Conservation (phyloP, 768 basidiomycete genomes). For the Lentinula aciculospora region DNA sequence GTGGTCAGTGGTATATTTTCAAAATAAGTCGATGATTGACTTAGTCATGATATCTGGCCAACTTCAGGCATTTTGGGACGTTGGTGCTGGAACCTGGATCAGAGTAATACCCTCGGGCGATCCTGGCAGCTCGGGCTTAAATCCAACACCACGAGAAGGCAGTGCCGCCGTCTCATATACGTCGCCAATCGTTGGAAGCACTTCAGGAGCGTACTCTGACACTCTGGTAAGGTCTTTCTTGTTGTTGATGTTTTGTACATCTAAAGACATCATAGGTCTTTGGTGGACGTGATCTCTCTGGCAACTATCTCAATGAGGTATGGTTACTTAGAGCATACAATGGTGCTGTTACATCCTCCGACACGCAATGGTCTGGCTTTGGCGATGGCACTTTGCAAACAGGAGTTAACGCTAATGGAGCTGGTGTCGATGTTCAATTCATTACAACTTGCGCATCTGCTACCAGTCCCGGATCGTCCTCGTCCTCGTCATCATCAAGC, state of each 20-base stretch:
- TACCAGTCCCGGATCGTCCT: constrained; percentile 21
- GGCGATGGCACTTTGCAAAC: constrained; percentile 57
- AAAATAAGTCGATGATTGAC: constrained; percentile 4
- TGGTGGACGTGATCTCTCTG: constrained; percentile 64
- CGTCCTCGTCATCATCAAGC: constrained; percentile 18
- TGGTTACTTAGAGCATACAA: constrained; percentile 77
- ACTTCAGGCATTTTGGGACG: constrained; percentile 55
- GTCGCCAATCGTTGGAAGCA: constrained; percentile 49
- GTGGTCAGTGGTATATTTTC: constrained; percentile 41
- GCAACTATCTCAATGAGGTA: constrained; percentile 65
- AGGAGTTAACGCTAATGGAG: constrained; percentile 60
- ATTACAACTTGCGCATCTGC: constrained; percentile 53
- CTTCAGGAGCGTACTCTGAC: constrained; percentile 48
- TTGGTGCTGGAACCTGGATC: constrained; percentile 59
- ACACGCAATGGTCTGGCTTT: constrained; percentile 56
- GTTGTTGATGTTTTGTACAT: neutral
- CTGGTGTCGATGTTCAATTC: constrained; percentile 59
- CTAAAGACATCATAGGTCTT: constrained; percentile 38
- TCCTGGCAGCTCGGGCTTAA: constrained; percentile 43
- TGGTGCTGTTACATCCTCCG: constrained; percentile 50
- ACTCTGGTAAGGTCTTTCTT: constrained; percentile 38
- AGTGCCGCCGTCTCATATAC: constrained; percentile 56
- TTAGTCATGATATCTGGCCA: neutral
- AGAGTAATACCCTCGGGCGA: constrained; percentile 74
- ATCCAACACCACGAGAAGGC: constrained; percentile 66